These are phyloP conservation scores for Wallacemonas collosoma DNA, from an alignment of 208 protist species.

Conservation along the genomic window DNA sequence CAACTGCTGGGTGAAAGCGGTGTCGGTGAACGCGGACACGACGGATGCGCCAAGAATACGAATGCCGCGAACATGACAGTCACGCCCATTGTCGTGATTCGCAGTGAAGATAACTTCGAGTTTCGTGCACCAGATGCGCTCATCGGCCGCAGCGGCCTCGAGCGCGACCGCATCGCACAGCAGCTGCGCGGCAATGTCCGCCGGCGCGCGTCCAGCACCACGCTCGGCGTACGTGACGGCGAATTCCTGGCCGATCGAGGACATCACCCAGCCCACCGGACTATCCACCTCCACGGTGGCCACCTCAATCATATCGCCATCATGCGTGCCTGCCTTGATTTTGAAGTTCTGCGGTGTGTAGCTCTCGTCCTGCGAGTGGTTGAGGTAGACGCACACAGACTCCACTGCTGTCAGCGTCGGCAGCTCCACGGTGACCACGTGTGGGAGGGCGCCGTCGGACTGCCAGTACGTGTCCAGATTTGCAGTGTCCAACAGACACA, in stretches of 20 bases:
- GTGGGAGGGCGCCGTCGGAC: slow-evolving; percentile 85
- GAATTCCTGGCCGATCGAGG: slow-evolving; percentile 30
- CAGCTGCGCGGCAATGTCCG: slow-evolving; percentile 1
- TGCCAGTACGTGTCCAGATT: slow-evolving; percentile 84
- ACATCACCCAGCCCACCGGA: slow-evolving; percentile 66
- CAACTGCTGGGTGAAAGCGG: slow-evolving; percentile 35
- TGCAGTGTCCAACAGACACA: slow-evolving; percentile 50
- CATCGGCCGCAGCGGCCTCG: slow-evolving; percentile 24
- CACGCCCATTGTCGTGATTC: slow-evolving; percentile 82
- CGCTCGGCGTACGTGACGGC: slow-evolving; percentile 13
- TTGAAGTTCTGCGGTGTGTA: slow-evolving; percentile 81
- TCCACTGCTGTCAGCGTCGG: slow-evolving; percentile 49
- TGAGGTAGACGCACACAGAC: slow-evolving; percentile 64
- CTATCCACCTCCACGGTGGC: slow-evolving; percentile 37
- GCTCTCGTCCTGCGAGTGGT: slow-evolving; percentile 80
- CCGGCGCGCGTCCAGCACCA: neutral
- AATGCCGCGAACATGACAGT: slow-evolving; percentile 83
- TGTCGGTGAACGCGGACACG: slow-evolving; percentile 38
- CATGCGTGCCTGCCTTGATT: slow-evolving; percentile 67
- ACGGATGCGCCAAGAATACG: slow-evolving; percentile 55
- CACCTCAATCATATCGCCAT: slow-evolving; percentile 72
- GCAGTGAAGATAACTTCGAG: slow-evolving; percentile 60
- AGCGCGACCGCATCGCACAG: slow-evolving; percentile 1
- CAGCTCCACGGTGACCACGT: slow-evolving; percentile 74
- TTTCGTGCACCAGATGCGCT: slow-evolving; percentile 65